These are phyloP conservation scores for Carex littledalei DNA, from an alignment of 176 grass and related monocot species.

Conservation along the genomic window DNA sequence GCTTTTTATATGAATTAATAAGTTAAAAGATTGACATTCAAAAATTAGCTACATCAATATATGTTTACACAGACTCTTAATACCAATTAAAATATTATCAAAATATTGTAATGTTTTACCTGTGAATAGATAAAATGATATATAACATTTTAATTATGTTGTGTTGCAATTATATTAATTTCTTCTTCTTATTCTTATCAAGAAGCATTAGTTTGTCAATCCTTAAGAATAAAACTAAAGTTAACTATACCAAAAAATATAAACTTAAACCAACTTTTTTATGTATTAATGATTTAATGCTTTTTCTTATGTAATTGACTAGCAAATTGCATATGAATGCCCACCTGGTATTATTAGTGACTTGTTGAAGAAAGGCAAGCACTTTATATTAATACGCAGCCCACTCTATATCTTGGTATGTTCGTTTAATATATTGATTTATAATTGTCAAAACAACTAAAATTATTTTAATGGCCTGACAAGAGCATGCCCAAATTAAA, in stretches of 20 bases:
- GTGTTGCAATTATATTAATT: not conserved
- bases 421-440: not conserved
- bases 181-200: not conserved
- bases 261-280: not conserved
- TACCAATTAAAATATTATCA: too few relatives aligned
- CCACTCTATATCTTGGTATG: conserved; percentile 77
- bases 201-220: not conserved
- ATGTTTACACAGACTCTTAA: too few relatives aligned
- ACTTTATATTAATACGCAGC: conserved; percentile 85
- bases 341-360: conserved; percentile 46
- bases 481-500: not conserved
- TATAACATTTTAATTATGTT: not conserved
- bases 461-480: not conserved
- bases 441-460: not conserved
- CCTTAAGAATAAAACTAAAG: not conserved
- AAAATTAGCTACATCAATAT: too few relatives aligned
- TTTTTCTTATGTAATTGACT: conserved; percentile 20
- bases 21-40: too few relatives aligned
- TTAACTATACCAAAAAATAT: too few relatives aligned
- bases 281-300: not conserved
- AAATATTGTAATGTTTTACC: too few relatives aligned
- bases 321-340: conserved; percentile 80
- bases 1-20: too few relatives aligned
- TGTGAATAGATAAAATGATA: too few relatives aligned
- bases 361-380: conserved; percentile 86